Evolutionary conservation across 768 basidiomycete species (phyloP), one percentile per base, ranked within the genome.

Genomic region (Suillus hirtellus): DNA sequence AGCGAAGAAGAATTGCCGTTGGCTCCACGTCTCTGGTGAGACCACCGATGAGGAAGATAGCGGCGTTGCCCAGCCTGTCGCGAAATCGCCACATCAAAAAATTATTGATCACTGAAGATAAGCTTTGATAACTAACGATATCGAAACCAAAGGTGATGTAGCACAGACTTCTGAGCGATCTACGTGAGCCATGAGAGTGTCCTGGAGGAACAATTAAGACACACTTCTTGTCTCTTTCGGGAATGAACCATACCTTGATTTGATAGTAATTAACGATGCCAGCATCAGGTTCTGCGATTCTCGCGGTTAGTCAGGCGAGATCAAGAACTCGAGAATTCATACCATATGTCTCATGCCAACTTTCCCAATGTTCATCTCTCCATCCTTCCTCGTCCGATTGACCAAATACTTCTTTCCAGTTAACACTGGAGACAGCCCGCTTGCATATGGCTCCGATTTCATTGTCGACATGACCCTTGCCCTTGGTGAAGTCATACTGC

Each of bases 231-330:
- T 8, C 3, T 14, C 37, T 14, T 10, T 27, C 5, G 2, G 38
- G 27, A 10, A 10, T 15, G 65, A 40, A 27, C 14, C 69, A 46
- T 38, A 84, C 88, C 75, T 88, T 90, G 52, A 82, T 83, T 74
- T 95, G 92, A 72, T 97, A 98, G 71, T 95, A 97, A 72, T 99
- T 99, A 60, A 97, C 90, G 59, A 99, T 97, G 9, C 96, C 96
- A 12, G 95, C 96, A 70, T 99, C 96, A 4, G 96, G 94, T 72
- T 92, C 95, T 96, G 67, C 10, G 24, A 58, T 10, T 53, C 38
- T 15, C 56, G 42, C 12, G 65, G 64, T 19, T 40, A 64, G 37
- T 62, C 11, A 64, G 50, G 35, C 8, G 47, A 44, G 35, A 54
- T 24, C 8, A 38, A 35, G 37, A 15, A 58, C 75, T 59, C 5